Conservation (phyloP, 176 grass and related monocot species). For the Puya raimondii region DNA sequence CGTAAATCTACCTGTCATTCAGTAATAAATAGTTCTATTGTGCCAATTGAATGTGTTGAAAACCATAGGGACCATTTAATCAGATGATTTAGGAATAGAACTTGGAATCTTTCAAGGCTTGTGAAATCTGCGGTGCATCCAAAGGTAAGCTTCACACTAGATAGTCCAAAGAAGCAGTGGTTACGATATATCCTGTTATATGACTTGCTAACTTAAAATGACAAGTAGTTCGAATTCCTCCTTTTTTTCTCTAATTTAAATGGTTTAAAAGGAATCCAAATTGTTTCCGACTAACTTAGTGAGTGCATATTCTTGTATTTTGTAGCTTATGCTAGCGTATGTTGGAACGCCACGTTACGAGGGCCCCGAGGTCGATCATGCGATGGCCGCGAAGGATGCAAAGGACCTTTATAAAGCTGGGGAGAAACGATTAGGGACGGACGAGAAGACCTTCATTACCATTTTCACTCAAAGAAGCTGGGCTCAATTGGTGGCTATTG, state of each 20-base stretch:
- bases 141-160: too few relatives aligned
- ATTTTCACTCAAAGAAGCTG: conserved; percentile 87
- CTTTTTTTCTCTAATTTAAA: neutral
- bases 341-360: conserved; percentile 70
- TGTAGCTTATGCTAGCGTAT: conserved; percentile 76
- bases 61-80: too few relatives aligned
- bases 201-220: too few relatives aligned
- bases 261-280: neutral
- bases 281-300: conserved; percentile 5
- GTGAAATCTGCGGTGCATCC: too few relatives aligned
- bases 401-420: conserved; percentile 97
- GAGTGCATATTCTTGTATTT: conserved; percentile 17
- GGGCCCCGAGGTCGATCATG: conserved; percentile 81
- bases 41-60: too few relatives aligned
- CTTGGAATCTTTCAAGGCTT: too few relatives aligned
- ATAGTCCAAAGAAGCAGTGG: too few relatives aligned
- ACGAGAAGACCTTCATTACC: conserved; percentile 76
- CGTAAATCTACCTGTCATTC: too few relatives aligned
- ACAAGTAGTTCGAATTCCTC: too few relatives aligned
- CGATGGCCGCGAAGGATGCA: conserved; percentile 67
- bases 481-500: conserved; percentile 73
- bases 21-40: too few relatives aligned
- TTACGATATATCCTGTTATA: too few relatives aligned
- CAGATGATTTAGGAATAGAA: too few relatives aligned
- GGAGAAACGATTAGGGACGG: conserved; percentile 84